Evolutionary conservation across 1,284 basidiomycete genomes (phyloP), one percentile per base, ranked within the genome.

Genomic region (Apiotrichum domesticum): DNA sequence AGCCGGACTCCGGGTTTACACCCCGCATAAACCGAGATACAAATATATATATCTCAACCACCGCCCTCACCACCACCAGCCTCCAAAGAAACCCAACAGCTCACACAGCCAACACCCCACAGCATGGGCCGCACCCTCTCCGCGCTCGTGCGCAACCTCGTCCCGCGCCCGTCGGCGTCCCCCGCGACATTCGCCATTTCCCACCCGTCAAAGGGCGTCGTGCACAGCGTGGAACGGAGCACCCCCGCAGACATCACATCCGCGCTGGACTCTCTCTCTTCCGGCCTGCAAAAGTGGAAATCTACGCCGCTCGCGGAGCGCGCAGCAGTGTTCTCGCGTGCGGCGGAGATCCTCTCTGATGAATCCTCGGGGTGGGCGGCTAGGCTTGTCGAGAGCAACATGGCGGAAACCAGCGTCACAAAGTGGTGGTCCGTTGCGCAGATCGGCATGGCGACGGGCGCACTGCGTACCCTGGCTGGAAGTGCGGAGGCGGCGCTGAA

Each of bases 361-460:
- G 39, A 39, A 41, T 29, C 10, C 21, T 51, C 7, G 7, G 55
- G 53, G n/a, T 66, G 63, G 63, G 40, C 48, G 8, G 51, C 39
- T 14, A 29, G 37, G 3, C 58, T 66, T 4, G 21, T 45, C 35
- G 51, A 54, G 2, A 46, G 56, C 21, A 65, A 66, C 55, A 15
- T 46, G 5, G 35, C 33, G 9, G 65, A 66, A 51, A 63, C 62
- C 21, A 46, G 46, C 13, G 44, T 51, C 4, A 46, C 52, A 1
- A 47, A 46, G 2, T 60, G 46, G 40, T 66, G 65, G 65, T 51
- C 61, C 1, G 13, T 35, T 6, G 55, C 55, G 15, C 65, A 65
- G 55, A 35, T 61, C 11, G 34, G 39, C 29, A 41, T 44, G 8
- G 52, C 52, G 5, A 43, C 46, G 3, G 35, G 15, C 11, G 35